A percentile compares a stretch with the other conserved stretches of the same genome.
Evolutionary conservation across 192 early-diverging fungal genomes (phyloP).

Genomic region (Backusella luteola): DNA sequence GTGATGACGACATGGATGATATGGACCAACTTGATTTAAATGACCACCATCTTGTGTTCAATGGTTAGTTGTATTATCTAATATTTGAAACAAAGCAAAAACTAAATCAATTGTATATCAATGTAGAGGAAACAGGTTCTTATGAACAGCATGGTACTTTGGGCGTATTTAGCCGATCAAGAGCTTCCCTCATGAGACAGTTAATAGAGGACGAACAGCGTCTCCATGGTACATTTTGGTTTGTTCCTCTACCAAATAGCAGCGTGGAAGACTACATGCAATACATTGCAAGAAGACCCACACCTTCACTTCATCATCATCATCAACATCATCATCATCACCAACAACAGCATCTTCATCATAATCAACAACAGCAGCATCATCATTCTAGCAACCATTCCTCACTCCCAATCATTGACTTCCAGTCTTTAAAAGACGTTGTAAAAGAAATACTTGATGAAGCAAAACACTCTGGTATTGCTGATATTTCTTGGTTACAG

Average conservation of each 20-base stretch:
- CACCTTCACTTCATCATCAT: not conserved
- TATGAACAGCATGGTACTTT: not conserved
- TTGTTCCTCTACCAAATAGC: not conserved
- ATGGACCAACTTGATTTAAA: not conserved
- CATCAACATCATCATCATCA: not conserved
- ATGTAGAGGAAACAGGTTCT: not conserved
- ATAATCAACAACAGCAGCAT: not conserved
- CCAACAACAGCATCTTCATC: not conserved
- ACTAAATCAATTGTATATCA: not conserved
- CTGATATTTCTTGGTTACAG: constrained; percentile 29
- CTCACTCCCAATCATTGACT: not conserved
- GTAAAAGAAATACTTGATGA: constrained; percentile 28
- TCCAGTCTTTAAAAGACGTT: constrained; percentile 12
- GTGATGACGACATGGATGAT: not conserved
- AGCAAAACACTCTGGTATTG: constrained; percentile 21
- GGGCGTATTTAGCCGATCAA: not conserved
- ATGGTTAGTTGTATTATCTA: not conserved
- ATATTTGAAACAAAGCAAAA: not conserved
- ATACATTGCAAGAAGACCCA: not conserved
- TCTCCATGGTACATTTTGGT: constrained; percentile 5
- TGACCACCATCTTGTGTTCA: not conserved
- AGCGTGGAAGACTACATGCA: not conserved
- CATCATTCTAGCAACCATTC: not conserved
- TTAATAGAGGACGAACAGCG: not conserved
- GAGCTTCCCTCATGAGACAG: not conserved